Evolutionary conservation across 2,329 filamentous ascomycete genomes (phyloP).

Genomic region (Ampelomyces quisqualis): DNA sequence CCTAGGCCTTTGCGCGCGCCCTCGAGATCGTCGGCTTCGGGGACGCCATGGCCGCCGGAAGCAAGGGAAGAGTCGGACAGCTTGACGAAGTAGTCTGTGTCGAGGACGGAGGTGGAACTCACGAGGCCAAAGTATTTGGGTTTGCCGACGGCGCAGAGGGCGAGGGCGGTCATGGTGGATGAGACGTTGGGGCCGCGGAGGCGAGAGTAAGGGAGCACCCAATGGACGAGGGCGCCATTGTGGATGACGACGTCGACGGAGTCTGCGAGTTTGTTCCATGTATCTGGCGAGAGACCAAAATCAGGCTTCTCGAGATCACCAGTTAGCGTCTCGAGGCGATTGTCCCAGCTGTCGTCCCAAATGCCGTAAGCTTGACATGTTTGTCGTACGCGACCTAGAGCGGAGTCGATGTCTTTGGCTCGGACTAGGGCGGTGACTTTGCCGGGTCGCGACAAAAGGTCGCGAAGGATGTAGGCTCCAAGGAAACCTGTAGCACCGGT

Average conservation of each 20-base stretch:
- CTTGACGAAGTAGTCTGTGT: constrained; percentile 77
- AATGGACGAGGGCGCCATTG: constrained; percentile 73
- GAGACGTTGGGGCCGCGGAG: constrained; percentile 75
- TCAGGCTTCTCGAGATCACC: constrained; percentile 73
- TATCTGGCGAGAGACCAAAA: constrained; percentile 67
- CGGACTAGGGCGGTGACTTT: constrained; percentile 76
- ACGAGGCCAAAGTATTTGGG: constrained; percentile 81
- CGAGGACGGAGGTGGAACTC: constrained; percentile 77
- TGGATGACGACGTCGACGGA: constrained; percentile 70
- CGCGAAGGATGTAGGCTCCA: constrained; percentile 75
- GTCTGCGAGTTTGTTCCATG: constrained; percentile 65
- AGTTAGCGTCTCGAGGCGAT: constrained; percentile 65
- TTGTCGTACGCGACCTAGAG: constrained; percentile 63
- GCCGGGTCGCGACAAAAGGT: constrained; percentile 66
- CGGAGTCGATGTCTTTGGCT: constrained; percentile 61
- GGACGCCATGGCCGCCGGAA: constrained; percentile 64
- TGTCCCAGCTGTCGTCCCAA: constrained; percentile 70
- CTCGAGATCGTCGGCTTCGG: constrained; percentile 74
- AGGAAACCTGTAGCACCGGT: constrained; percentile 91
- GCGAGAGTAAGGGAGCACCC: constrained; percentile 75
- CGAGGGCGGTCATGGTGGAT: constrained; percentile 74
- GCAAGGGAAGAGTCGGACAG: constrained; percentile 65
- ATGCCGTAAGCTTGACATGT: constrained; percentile 76
- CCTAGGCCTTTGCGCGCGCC: constrained; percentile 75
- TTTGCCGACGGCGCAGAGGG: constrained; percentile 73